Conservation (phyloP, 768 basidiomycete species). For the Fomitopsis pulvina region DNA sequence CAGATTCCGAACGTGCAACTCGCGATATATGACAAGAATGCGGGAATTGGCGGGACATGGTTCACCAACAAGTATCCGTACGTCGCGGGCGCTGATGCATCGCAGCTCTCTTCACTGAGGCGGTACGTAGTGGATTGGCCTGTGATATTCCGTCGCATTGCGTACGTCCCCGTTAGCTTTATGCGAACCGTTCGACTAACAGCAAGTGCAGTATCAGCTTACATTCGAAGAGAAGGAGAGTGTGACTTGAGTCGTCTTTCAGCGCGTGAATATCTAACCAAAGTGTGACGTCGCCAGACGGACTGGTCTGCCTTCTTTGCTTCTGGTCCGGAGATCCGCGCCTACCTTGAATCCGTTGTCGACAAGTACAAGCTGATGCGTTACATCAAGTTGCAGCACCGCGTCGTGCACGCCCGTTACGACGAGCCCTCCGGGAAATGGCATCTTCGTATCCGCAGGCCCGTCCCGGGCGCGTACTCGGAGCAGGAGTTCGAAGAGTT, state of each 20-base stretch:
- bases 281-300: constrained; percentile 31
- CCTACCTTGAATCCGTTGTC: constrained; percentile 45
- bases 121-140: constrained; percentile 37
- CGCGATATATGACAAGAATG: constrained; percentile 52
- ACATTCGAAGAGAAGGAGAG: constrained; percentile 48
- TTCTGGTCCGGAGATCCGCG: constrained; percentile 50
- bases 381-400: constrained; percentile 50
- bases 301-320: constrained; percentile 61
- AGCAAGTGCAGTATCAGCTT: constrained; percentile 43
- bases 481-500: constrained; percentile 24
- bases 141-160: constrained; percentile 57
- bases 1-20: constrained; percentile 43
- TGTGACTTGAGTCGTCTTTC: not conserved
- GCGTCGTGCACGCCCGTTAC: constrained; percentile 45
- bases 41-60: constrained; percentile 62
- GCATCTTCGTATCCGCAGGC: constrained; percentile 38
- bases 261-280: no score
- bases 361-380: constrained; percentile 49
- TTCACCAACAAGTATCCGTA: constrained; percentile 50
- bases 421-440: constrained; percentile 48
- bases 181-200: constrained; percentile 1
- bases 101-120: not conserved
- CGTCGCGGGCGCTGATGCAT: constrained; percentile 9
- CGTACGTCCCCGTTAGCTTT: constrained; percentile 23
- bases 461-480: not conserved